Conservation (phyloP, 345 rosid genomes). For the Gossypioides kirkii region DNA sequence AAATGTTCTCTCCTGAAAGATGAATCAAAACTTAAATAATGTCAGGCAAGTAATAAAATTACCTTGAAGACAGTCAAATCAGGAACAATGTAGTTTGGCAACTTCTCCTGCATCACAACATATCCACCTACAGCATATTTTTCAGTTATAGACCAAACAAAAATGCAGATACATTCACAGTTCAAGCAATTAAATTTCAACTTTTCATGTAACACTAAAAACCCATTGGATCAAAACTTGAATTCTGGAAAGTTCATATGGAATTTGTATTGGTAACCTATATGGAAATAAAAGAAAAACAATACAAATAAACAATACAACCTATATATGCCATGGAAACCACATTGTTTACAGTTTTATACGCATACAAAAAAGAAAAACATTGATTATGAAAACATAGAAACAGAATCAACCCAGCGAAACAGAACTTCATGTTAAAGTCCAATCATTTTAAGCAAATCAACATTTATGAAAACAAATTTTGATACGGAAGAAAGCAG, state of each 20-base stretch:
- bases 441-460: neutral
- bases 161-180: neutral
- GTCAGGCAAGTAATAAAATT: conserved; percentile 1
- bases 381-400: neutral
- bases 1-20: neutral
- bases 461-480: neutral
- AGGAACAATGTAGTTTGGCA: conserved; percentile 75
- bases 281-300: too few relatives aligned
- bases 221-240: too few relatives aligned
- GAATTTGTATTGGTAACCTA: too few relatives aligned
- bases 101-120: conserved; percentile 66
- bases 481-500: too few relatives aligned
- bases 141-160: conserved; percentile 6
- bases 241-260: too few relatives aligned
- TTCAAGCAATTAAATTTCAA: neutral
- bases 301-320: too few relatives aligned
- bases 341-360: neutral
- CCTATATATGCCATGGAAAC: neutral
- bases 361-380: neutral
- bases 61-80: conserved; percentile 82
- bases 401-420: conserved; percentile 2
- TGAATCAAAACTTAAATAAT: neutral
- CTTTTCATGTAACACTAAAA: too few relatives aligned
- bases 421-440: conserved; percentile 2
- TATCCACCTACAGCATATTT: conserved; percentile 56